These are phyloP conservation scores for Aureobasidium sp. DNA, from an alignment of 2,329 filamentous ascomycete species.

Conservation along the genomic window DNA sequence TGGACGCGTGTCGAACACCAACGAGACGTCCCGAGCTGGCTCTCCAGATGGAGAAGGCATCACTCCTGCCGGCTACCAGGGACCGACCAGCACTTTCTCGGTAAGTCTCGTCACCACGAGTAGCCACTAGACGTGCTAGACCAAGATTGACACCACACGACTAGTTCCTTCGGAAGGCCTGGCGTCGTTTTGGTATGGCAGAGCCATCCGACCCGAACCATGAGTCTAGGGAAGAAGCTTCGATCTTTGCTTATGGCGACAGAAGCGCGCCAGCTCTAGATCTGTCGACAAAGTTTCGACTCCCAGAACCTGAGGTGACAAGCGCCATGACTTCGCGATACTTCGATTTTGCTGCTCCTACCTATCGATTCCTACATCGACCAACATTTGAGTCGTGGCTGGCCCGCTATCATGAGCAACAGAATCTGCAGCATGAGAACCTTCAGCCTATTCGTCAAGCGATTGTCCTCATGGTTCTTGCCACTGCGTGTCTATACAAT, in stretches of 20 bases:
- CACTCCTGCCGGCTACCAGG: neutral
- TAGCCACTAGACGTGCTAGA: too few relatives aligned
- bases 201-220: neutral
- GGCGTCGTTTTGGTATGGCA: neutral
- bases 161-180: neutral
- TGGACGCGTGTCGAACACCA: neutral
- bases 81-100: neutral
- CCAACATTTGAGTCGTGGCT: constrained; percentile 5
- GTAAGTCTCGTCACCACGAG: neutral
- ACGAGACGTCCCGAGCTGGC: neutral
- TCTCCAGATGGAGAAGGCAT: neutral
- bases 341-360: constrained; percentile 12
- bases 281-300: neutral
- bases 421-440: neutral
- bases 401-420: neutral
- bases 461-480: constrained; percentile 13
- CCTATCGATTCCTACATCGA: constrained; percentile 7
- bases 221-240: neutral
- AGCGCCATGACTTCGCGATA: neutral
- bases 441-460: neutral
- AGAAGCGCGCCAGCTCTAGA: neutral
- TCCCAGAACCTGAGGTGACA: neutral
- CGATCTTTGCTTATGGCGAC: constrained; percentile 13
- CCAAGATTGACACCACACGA: neutral
- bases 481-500: constrained; percentile 2